Conservation (phyloP, 768 basidiomycete species). For the Harrya chromipes region DNA sequence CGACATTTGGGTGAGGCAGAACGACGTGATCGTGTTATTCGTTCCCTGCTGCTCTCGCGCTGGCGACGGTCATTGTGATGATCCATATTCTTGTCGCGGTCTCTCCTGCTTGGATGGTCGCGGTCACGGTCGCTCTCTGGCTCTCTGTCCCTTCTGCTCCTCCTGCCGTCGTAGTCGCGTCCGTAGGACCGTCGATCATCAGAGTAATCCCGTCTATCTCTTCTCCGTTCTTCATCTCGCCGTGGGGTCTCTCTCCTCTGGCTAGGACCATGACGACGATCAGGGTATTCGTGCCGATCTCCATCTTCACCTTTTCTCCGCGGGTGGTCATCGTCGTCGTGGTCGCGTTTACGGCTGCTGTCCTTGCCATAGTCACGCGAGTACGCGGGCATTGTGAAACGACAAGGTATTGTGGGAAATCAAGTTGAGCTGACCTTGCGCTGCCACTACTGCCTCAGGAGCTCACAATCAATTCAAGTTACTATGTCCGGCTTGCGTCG, state of each 20-base stretch:
- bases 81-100: constrained; percentile 39
- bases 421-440: no score
- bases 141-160: constrained; percentile 14
- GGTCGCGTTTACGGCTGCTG: constrained; percentile 10
- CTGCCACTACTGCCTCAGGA: no score
- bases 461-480: no score
- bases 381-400: constrained; percentile 12
- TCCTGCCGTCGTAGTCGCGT: constrained; percentile 20
- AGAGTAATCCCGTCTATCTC: constrained; percentile 14
- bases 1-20: constrained; percentile 53
- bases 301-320: constrained; percentile 7
- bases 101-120: constrained; percentile 8
- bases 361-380: constrained; percentile 15
- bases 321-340: constrained; percentile 8
- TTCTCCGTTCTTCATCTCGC: constrained; percentile 23
- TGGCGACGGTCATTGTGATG: constrained; percentile 29
- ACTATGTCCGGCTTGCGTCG: constrained; percentile 14
- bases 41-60: constrained; percentile 29
- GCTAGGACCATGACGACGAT: constrained; percentile 15
- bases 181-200: constrained; percentile 18
- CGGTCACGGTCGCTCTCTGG: constrained; percentile 10
- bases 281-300: constrained; percentile 8
- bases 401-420: constrained; percentile 18
- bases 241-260: constrained; percentile 14
- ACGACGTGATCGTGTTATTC: constrained; percentile 39